A percentile compares a stretch with the other conserved stretches of the same genome.
These are phyloP conservation scores for Pyrenophora seminiperda DNA, from an alignment of 2,329 filamentous ascomycete species.

Conservation along the genomic window DNA sequence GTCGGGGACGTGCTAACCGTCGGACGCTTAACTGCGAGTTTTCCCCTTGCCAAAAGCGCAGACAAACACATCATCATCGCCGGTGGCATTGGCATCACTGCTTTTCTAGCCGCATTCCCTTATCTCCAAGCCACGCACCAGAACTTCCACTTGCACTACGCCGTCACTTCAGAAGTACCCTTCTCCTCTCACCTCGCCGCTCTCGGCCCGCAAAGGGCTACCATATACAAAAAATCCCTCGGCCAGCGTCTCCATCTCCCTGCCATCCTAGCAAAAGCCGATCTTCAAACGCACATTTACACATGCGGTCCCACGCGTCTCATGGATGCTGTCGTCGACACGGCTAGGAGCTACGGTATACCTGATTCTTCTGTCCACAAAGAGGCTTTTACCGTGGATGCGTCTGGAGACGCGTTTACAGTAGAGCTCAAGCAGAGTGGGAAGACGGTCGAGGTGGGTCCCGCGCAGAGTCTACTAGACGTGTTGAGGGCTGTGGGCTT, in stretches of 20 bases:
- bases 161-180: slow-evolving; percentile 60
- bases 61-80: slow-evolving; percentile 67
- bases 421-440: slow-evolving; percentile 56
- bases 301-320: slow-evolving; percentile 65
- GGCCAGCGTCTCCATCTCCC: slow-evolving; percentile 60
- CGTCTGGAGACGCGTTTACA: slow-evolving; percentile 64
- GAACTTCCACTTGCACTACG: slow-evolving; percentile 63
- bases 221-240: slow-evolving; percentile 59
- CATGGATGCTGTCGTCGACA: slow-evolving; percentile 58
- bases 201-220: slow-evolving; percentile 52
- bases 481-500: slow-evolving; percentile 51
- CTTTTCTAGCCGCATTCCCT: slow-evolving; percentile 61
- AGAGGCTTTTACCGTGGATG: slow-evolving; percentile 63
- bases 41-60: slow-evolving; percentile 54
- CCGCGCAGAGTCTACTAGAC: slow-evolving; percentile 50
- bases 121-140: slow-evolving; percentile 31
- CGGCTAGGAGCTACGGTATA: slow-evolving; percentile 53
- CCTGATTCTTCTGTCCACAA: slow-evolving; percentile 61
- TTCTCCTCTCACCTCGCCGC: slow-evolving; percentile 57
- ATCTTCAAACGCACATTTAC: slow-evolving; percentile 64
- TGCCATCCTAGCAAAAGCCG: slow-evolving; percentile 52
- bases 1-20: slow-evolving; percentile 59
- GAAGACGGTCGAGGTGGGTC: slow-evolving; percentile 53
- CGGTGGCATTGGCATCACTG: slow-evolving; percentile 70
- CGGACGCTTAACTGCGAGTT: slow-evolving; percentile 57